Base-by-base conservation (phyloP, 805 yeast species). In the Naumovozyma dairenensis region DNA sequence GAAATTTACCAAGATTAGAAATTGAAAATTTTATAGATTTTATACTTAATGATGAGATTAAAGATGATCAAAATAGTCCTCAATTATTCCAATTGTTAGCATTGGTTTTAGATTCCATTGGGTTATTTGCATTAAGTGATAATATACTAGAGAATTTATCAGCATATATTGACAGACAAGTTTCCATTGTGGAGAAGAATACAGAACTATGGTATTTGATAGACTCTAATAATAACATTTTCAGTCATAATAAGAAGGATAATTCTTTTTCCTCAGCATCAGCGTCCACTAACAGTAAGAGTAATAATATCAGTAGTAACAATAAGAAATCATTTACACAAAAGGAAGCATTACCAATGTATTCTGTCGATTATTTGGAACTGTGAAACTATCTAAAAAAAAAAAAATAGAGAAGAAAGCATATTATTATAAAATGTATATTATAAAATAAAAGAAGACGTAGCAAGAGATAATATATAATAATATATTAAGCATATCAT, bases 1-100 rank as follows among this genome's bases (percentile, higher is more conserved):
- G 62, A 37, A 42, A 49, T 6, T 38, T 55, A 34, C 53, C 48
- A 29, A 58, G 51, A 30, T 38, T 58, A 21, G 57, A 55, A 31
- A 45, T 57, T 19, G 49, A 53, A 21, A 57, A 51, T 34, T 56
- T 57, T 25, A 51, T 58, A 14, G 53, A 52, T n/a, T 55, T 56
- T 38, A 40, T 57, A n/a, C 46, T 55, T 21, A 44, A 42, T 16
- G 36, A 49, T 15, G 45, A 38, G 14, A 38, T 39, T 16, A 49
- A 50, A 21, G 48, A 42, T 19, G 39, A 33, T n/a, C 31, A 29
- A 17, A 39, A 45, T 24, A 36, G 39, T 29, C 46, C 54, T 16
- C 49, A 54, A 37, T 36, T 58, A 25, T 56, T 57, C 32, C 56
- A 51, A 28, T 38, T 58, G 17, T 31, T 58, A 21, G 48, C 54